phyloP scores from a whole-genome alignment of 768 basidiomycete genomes.

The Boletus eberwhitei region DNA sequence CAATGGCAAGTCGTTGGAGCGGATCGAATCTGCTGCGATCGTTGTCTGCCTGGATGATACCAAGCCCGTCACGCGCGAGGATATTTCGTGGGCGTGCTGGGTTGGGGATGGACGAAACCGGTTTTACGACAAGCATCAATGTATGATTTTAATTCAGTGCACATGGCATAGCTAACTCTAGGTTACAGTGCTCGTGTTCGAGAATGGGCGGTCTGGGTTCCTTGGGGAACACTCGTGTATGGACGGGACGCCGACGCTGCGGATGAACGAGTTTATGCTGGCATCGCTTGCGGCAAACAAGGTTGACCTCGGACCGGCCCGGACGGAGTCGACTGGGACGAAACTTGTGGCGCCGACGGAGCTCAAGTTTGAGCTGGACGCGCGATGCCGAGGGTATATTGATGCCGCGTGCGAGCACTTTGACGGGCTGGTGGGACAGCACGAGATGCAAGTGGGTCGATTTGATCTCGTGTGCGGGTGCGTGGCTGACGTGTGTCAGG shows the following conservation, averaged over 20 bases:
- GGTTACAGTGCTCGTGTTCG: constrained; percentile 80
- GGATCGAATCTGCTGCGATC: constrained; percentile 89
- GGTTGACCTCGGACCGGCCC: constrained; percentile 65
- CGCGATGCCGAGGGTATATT: constrained; percentile 49
- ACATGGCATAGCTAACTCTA: constrained; percentile 1
- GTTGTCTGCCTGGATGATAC: constrained; percentile 83
- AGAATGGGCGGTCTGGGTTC: constrained; percentile 94
- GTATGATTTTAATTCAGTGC: constrained; percentile 39
- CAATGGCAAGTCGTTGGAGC: constrained; percentile 67
- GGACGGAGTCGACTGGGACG: constrained; percentile 31
- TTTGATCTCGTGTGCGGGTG: background rate
- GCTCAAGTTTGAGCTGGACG: constrained; percentile 67
- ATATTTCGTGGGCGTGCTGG: constrained; percentile 81
- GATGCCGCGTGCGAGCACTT: constrained; percentile 61
- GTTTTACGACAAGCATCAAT: constrained; percentile 96
- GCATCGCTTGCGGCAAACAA: constrained; percentile 70
- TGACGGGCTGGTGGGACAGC: constrained; percentile 68
- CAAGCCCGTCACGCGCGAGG: constrained; percentile 76
- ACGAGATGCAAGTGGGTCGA: constrained; percentile 69
- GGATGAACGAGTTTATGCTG: constrained; percentile 92
- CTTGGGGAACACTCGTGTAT: constrained; percentile 83
- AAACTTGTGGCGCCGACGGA: constrained; percentile 60
- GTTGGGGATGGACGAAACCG: constrained; percentile 87
- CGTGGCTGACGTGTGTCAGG: constrained; percentile 37
- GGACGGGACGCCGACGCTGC: constrained; percentile 94